phyloP scores from a whole-genome alignment of 2,329 filamentous ascomycete species.

The Penicillium sp. region DNA sequence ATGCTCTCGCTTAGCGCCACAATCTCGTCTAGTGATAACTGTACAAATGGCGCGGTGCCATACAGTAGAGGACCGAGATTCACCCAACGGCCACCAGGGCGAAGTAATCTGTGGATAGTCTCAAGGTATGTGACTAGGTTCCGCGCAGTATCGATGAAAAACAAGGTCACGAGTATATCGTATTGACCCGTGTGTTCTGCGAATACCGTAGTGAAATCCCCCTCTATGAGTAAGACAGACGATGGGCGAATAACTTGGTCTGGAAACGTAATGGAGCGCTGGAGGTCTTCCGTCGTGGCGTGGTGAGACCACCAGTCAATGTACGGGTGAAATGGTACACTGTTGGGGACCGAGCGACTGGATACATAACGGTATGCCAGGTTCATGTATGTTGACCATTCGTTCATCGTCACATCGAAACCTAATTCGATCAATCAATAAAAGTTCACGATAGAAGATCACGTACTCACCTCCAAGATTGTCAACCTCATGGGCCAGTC shows the following conservation, averaged over 20 bases:
- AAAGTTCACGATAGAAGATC: background rate
- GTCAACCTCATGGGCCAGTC: conserved; percentile 47
- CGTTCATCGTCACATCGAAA: conserved; percentile 49
- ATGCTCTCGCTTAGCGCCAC: conserved; percentile 41
- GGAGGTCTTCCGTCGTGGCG: conserved; percentile 41
- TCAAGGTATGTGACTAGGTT: conserved; percentile 50
- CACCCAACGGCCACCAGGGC: conserved; percentile 46
- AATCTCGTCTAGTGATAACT: conserved; percentile 49
- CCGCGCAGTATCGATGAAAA: conserved; percentile 54
- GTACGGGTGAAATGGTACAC: conserved; percentile 42
- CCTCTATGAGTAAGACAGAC: conserved; percentile 41
- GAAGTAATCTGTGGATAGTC: conserved; percentile 44
- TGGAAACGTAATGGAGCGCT: conserved; percentile 42
- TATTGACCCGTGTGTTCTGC: conserved; percentile 24
- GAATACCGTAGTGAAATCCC: conserved; percentile 47
- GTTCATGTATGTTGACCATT: conserved; percentile 54
- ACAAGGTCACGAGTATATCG: conserved; percentile 49
- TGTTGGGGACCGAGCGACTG: conserved; percentile 16
- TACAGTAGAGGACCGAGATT: conserved; percentile 52
- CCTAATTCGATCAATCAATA: conserved; percentile 20
- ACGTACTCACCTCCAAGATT: conserved; percentile 31
- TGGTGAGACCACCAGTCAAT: conserved; percentile 52
- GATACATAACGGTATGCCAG: conserved; percentile 46
- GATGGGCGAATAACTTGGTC: conserved; percentile 31
- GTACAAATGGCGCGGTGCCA: conserved; percentile 47